These are phyloP conservation scores for Ceriops decandra DNA, from an alignment of 345 rosid genomes.

Conservation along the genomic window DNA sequence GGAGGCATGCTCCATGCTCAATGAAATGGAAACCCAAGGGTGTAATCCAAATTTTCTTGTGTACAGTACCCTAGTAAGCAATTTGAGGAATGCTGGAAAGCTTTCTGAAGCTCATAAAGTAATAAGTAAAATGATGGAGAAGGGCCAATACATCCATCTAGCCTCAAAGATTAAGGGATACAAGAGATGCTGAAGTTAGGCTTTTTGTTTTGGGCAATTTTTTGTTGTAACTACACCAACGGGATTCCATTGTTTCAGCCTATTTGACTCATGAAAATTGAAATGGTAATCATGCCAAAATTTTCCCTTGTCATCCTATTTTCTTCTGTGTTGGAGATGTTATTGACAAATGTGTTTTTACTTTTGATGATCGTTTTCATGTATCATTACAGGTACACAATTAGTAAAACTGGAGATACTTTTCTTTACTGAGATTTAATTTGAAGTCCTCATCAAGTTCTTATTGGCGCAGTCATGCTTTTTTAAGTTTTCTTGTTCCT, in stretches of 20 bases:
- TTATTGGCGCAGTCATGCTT: no score
- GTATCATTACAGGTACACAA: no score
- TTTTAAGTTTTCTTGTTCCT: no score
- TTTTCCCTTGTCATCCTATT: constrained; percentile 12
- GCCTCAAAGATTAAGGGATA: constrained; percentile 37
- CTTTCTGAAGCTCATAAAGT: constrained; percentile 63
- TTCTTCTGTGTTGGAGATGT: constrained; percentile 5
- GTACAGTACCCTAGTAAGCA: constrained; percentile 72
- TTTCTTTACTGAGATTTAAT: no score
- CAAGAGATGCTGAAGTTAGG: constrained; percentile 37
- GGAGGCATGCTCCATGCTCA: constrained; percentile 67
- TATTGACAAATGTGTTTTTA: constrained; percentile 8
- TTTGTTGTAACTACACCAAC: constrained; percentile 12
- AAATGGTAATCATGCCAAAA: constrained; percentile 21
- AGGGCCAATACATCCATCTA: constrained; percentile 62
- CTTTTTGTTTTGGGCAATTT: constrained; percentile 14
- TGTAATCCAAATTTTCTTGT: constrained; percentile 81
- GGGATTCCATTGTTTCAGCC: constrained; percentile 12
- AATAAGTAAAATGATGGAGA: constrained; percentile 65
- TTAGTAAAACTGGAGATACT: no score
- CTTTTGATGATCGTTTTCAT: background rate
- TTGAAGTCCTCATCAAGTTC: no score
- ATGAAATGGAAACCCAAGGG: constrained; percentile 81
- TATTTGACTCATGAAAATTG: constrained; percentile 21
- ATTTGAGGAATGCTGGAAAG: constrained; percentile 72